Evolutionary conservation across 495 filamentous ascomycete species (phyloP), one percentile per base, ranked within the genome.

Genomic region (Sordaria brevicollis): DNA sequence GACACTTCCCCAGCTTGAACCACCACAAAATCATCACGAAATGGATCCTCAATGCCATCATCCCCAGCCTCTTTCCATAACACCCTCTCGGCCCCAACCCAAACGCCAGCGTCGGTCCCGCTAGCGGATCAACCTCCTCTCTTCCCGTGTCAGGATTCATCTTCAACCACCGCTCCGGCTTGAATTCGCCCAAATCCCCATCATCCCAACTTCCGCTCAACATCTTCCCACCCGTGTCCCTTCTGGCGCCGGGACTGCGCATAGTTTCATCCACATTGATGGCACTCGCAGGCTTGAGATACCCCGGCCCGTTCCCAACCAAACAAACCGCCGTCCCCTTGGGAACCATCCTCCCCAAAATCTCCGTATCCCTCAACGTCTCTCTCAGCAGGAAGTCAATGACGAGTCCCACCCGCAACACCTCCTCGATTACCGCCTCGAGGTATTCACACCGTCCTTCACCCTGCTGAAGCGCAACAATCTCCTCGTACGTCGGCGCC

Each of bases 1-100:
- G 74, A 4, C 54, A 36, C 35, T 67, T 41, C n/a, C 66, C 66
- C 54, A 82, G 68, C 54, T 78, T 66, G 39, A 84, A 83, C 21
- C 79, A 74, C 81, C 79, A 83, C 10, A 84, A 39, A 13, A 81
- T 36, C 49, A 82, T 35, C 1, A 76, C 74, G 4, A 81, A 68
- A 68, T 80, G 66, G 5, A 83, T 74, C 9, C 75, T 74, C 69
- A 83, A 54, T 72, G 79, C 74, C 10, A 75, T n/a, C 35, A 78
- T 69, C 21, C 78, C 82, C 54, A 83, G 68, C 82, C 81, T 81
- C 70, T 79, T 79, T 39, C 86, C 68, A 62, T 85, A 75, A 66
- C 85, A 87, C 41, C 82, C 81, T 31, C 88, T 69, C 10, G 82
- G 83, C 0, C 88, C 87, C 35, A 81, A n/a, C 19, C 81, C 79